phyloP scores from a whole-genome alignment of 129 eudicot species.

The Ambrosia trifida region DNA sequence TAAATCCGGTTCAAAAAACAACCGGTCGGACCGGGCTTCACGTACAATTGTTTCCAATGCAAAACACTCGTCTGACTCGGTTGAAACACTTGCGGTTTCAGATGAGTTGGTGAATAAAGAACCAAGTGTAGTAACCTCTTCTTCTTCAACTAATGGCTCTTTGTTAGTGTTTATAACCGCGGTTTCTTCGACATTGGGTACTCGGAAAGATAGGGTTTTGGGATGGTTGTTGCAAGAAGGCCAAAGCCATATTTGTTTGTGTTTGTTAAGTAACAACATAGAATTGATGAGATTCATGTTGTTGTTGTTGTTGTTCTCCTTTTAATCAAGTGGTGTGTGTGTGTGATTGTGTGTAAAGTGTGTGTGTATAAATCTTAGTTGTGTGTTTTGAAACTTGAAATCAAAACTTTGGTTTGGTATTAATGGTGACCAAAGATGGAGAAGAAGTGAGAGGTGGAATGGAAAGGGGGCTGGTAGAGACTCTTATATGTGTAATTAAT shows the following conservation, averaged over 20 bases:
- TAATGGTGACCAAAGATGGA: no score
- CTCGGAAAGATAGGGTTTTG: conserved; percentile 65
- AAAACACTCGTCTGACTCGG: conserved; percentile 35
- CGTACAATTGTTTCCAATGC: conserved; percentile 57
- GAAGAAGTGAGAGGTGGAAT: no score
- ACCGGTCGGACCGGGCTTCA: conserved; percentile 52
- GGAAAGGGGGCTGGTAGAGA: no score
- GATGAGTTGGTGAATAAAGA: conserved; percentile 59
- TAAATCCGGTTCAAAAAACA: conserved; percentile 65
- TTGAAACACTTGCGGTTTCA: conserved; percentile 51
- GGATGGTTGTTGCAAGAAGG: conserved; percentile 70
- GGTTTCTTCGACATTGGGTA: conserved; percentile 31
- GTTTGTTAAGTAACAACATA: conserved; percentile 40
- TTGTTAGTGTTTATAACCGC: conserved; percentile 37
- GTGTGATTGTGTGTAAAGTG: neutral
- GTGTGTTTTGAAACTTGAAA: no score
- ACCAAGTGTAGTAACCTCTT: conserved; percentile 39
- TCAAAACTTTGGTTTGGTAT: no score
- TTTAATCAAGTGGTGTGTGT: neutral
- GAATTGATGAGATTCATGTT: conserved; percentile 60
- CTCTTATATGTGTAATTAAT: no score
- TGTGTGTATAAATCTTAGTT: neutral
- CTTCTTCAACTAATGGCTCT: conserved; percentile 11
- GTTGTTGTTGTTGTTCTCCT: neutral
- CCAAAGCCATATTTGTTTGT: conserved; percentile 49